These are phyloP conservation scores for Penicillium crystallinum DNA, from an alignment of 495 filamentous ascomycete species.

Conservation along the genomic window DNA sequence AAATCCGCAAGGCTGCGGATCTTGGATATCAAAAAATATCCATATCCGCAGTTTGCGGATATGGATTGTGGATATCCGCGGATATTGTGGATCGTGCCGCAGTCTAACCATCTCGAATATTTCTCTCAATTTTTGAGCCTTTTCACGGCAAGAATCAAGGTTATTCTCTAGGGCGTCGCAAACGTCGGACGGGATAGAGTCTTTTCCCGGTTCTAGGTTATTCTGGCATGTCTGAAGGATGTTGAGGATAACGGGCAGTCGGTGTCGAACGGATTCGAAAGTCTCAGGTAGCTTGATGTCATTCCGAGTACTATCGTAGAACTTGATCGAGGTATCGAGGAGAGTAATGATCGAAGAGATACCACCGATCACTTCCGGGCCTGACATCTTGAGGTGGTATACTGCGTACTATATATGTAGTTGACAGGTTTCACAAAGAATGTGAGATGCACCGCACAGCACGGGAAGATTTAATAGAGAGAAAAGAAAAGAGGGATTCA, in stretches of 20 bases:
- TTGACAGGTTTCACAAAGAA: neutral
- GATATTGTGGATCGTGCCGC: too few relatives aligned
- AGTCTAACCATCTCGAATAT: neutral
- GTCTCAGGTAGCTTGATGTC: neutral
- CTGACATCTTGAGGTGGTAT: neutral
- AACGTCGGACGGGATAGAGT: neutral
- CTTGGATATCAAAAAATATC: too few relatives aligned
- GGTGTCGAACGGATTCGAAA: neutral
- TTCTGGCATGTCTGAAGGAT: neutral
- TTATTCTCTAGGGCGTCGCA: neutral
- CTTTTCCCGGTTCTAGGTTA: neutral
- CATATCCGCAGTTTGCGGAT: neutral
- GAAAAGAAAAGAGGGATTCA: neutral
- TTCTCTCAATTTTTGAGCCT: neutral
- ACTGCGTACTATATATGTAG: neutral
- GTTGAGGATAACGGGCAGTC: neutral
- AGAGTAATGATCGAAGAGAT: neutral
- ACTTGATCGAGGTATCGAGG: neutral
- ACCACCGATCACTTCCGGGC: slow-evolving; percentile 1
- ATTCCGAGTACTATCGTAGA: neutral
- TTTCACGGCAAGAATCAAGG: neutral
- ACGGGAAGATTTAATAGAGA: neutral
- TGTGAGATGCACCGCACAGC: neutral
- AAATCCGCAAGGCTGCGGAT: too few relatives aligned
- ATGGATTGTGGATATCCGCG: neutral